Base-by-base conservation (phyloP, 805 yeast genomes). In the Nakazawaea populi region DNA sequence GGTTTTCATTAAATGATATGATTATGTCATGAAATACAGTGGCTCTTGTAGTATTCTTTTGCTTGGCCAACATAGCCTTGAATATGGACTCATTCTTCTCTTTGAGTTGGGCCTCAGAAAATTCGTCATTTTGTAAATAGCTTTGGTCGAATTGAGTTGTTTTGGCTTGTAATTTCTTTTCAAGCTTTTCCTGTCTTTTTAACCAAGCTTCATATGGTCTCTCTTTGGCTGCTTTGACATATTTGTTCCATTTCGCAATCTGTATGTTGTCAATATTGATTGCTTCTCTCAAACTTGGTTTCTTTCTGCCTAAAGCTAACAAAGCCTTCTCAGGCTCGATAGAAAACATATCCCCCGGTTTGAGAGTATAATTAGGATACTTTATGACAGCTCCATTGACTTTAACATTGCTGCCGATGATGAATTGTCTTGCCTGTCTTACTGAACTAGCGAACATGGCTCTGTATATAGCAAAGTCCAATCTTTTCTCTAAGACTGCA, bases 391-490 rank as follows among this genome's bases (percentile, higher is more conserved):
- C 78, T 8, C 96, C 97, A 63, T 92, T 94, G 39, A 92, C 98
- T 55, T 75, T 72, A 10, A 92, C 98, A 56, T 84, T 74, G 1
- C 96, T 96, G 44, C 82, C 82, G 12, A 87, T 67, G 53, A 94
- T 83, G 60, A 87, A 89, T 63, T 87, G 90, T 58, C 97, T 80
- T 2, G 99, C 96, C 69, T 92, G 98, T 74, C 97, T 83, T 4
- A 89, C 81, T 6, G 96, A 87, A 5, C 96, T 80, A 5, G 98
- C 96, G 72, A 92, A 90, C 87, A 92, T 77, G 18, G 97, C 75
- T 68, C 99, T 83, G 72, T 89, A 94, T 9, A 92, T 60, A 2
- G 97, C 97, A 63, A 86, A 80, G 66, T 92, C 99, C 34, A 92
- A 75, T 64, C 99, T 77, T 62, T 85, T 87, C 67, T 92, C 99